Conservation (phyloP, 148 eudicot species). For the Fagopyrum esculentum region DNA sequence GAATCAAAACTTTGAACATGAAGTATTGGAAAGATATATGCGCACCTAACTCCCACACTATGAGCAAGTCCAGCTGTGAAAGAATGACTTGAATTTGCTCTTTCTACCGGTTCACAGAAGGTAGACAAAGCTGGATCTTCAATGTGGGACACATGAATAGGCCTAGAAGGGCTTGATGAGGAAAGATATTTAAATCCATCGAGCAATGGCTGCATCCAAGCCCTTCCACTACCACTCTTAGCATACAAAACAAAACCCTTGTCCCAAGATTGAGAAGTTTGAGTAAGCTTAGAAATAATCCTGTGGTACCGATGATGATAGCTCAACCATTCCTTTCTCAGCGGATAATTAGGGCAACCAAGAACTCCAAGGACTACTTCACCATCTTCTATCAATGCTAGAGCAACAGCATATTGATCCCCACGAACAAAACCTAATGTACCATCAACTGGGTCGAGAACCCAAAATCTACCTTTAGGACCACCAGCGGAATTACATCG, state of each 20-base stretch:
- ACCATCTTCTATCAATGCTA: constrained; percentile 81
- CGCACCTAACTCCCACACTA: constrained; percentile 67
- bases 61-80: constrained; percentile 77
- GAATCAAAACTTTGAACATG: not conserved
- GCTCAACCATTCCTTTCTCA: constrained; percentile 53
- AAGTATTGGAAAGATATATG: constrained; percentile 14
- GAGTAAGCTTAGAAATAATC: constrained; percentile 20
- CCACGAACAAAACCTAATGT: constrained; percentile 92
- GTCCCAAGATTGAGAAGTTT: constrained; percentile 38
- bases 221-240: constrained; percentile 49
- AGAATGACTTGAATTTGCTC: constrained; percentile 64
- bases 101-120: constrained; percentile 84
- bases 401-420: constrained; percentile 83
- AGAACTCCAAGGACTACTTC: constrained; percentile 69
- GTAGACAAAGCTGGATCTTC: constrained; percentile 82
- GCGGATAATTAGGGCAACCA: constrained; percentile 91
- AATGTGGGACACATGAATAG: constrained; percentile 60
- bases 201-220: constrained; percentile 84
- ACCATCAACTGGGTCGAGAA: constrained; percentile 92
- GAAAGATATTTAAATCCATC: constrained; percentile 32
- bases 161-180: constrained; percentile 39
- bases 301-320: constrained; percentile 31
- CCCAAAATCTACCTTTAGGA: constrained; percentile 77
- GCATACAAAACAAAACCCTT: constrained; percentile 84
- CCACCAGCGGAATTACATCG: constrained; percentile 78